phyloP scores from a whole-genome alignment of 129 eudicot genomes.

The Kitagawia praeruptora region DNA sequence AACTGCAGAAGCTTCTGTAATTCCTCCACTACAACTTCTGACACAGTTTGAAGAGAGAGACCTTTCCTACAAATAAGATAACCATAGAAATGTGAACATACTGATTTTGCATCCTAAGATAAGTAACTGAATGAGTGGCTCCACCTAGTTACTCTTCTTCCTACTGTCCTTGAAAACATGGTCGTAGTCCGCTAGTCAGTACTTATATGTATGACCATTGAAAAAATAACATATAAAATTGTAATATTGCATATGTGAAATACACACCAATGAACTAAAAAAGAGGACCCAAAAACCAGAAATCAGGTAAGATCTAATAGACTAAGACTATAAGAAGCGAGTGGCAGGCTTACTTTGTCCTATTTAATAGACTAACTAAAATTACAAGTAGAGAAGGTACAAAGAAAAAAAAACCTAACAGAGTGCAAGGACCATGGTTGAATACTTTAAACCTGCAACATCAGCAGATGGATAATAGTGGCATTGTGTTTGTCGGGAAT shows the following conservation, averaged over 20 bases:
- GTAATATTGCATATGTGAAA: neutral
- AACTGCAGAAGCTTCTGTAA: conserved; percentile 38
- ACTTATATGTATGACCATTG: neutral
- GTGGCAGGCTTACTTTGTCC: neutral
- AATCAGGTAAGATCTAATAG: neutral
- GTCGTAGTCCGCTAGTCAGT: neutral
- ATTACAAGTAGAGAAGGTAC: neutral
- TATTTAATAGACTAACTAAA: neutral
- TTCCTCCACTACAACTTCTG: conserved; percentile 62
- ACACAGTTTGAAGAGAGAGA: conserved; percentile 58
- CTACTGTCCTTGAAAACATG: neutral
- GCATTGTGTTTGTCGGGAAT: neutral
- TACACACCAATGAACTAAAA: neutral
- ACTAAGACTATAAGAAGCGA: neutral
- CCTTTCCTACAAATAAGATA: conserved; percentile 40
- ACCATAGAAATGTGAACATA: neutral
- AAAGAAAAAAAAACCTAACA: too few species aligned
- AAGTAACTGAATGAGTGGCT: neutral
- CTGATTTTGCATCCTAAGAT: neutral
- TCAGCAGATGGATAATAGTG: neutral
- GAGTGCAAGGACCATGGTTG: too few species aligned
- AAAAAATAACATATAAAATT: neutral
- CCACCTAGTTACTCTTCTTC: neutral
- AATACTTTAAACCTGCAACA: too few species aligned
- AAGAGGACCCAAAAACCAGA: neutral